These are phyloP conservation scores for Boletus tomentosulus DNA, from an alignment of 768 basidiomycete species.

Conservation along the genomic window DNA sequence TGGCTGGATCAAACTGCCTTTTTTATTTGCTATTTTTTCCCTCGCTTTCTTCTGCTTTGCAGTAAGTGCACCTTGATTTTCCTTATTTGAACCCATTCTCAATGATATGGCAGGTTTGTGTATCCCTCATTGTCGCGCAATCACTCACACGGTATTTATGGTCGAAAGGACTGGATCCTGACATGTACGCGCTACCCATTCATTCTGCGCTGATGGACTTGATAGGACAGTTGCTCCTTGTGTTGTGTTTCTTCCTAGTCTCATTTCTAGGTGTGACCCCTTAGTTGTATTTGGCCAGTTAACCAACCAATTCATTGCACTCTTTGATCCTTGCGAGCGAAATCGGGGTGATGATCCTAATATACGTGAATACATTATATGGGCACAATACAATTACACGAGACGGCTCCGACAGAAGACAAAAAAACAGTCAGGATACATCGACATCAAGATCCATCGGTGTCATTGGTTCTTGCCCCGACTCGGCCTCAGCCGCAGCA, in stretches of 20 bases:
- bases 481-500: conserved; percentile 30
- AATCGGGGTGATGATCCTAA: neutral
- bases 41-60: conserved; percentile 71
- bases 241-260: conserved; percentile 68
- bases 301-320: neutral
- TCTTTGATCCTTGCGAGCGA: neutral
- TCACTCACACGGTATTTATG: conserved; percentile 73
- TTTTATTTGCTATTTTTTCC: conserved; percentile 65
- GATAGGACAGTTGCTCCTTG: conserved; percentile 75
- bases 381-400: neutral
- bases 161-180: conserved; percentile 76
- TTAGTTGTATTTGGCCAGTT: conserved; percentile 2
- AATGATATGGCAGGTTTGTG: conserved; percentile 48
- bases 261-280: conserved; percentile 35
- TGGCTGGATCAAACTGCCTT: conserved; percentile 74
- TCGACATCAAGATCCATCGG: conserved; percentile 38
- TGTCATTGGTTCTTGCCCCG: conserved; percentile 33
- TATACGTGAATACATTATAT: neutral
- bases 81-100: neutral
- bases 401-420: neutral
- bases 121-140: conserved; percentile 67
- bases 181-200: conserved; percentile 90
- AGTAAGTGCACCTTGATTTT: conserved; percentile 43
- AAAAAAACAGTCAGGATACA: conserved; percentile 32
- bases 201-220: conserved; percentile 89